Percentiles rank a stretch among this genome's conserved stretches.
phyloP scores from a whole-genome alignment of 192 early-diverging fungal genomes.

The Linnemannia schmuckeri region DNA sequence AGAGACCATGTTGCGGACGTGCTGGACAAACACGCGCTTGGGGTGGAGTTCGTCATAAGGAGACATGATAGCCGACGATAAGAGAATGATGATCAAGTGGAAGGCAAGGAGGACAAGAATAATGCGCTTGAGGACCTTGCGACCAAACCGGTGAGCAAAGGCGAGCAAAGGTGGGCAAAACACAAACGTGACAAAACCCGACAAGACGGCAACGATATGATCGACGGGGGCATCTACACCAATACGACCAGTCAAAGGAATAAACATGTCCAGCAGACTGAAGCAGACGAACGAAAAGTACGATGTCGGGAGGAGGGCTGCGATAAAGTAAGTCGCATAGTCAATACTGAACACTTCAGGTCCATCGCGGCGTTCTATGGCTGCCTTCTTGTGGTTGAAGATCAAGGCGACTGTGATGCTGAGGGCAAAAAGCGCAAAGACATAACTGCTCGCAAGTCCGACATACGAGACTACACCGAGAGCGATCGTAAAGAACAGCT shows the following conservation, averaged over 20 bases:
- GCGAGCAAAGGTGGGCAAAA: slow-evolving; percentile 59
- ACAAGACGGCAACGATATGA: slow-evolving; percentile 68
- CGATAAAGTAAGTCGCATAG: slow-evolving; percentile 50
- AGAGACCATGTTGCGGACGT: slow-evolving; percentile 71
- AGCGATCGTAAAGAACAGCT: slow-evolving; percentile 21
- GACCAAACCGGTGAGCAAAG: slow-evolving; percentile 63
- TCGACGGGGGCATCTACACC: slow-evolving; percentile 74
- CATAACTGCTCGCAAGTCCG: slow-evolving; percentile 60
- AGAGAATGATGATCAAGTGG: slow-evolving; percentile 48
- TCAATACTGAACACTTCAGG: slow-evolving; percentile 21
- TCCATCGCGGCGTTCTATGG: background rate
- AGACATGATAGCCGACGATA: slow-evolving; percentile 56
- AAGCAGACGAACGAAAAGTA: slow-evolving; percentile 56
- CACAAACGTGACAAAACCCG: slow-evolving; percentile 62
- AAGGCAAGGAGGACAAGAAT: slow-evolving; percentile 33
- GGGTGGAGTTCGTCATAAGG: slow-evolving; percentile 74
- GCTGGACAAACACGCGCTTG: slow-evolving; percentile 69
- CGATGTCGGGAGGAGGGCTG: slow-evolving; percentile 28
- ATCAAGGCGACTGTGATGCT: slow-evolving; percentile 33
- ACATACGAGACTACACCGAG: slow-evolving; percentile 37
- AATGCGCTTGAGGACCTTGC: slow-evolving; percentile 23
- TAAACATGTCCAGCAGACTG: slow-evolving; percentile 70
- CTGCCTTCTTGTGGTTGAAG: slow-evolving; percentile 39
- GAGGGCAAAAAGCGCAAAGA: slow-evolving; percentile 55
- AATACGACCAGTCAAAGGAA: slow-evolving; percentile 76